Evolutionary conservation across 345 rosid species (phyloP).

Genomic region (Mallotus nudiflorus): DNA sequence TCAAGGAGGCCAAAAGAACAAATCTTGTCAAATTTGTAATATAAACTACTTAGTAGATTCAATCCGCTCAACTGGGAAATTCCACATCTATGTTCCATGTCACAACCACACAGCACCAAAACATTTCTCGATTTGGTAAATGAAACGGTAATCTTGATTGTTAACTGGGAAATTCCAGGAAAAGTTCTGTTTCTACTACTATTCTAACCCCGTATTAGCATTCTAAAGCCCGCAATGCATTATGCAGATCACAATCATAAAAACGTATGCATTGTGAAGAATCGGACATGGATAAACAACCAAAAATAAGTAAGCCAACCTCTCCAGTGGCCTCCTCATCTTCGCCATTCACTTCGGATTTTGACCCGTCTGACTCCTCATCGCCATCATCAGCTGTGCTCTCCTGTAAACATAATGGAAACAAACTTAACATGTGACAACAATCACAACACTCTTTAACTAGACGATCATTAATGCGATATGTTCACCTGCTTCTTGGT

Average conservation of each 20-base stretch:
- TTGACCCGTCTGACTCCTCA: slow-evolving; percentile 63
- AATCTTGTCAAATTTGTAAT: too few species aligned
- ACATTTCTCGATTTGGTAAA: too few species aligned
- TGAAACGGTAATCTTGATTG: too few species aligned
- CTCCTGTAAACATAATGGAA: slow-evolving; percentile 31
- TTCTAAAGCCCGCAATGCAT: not conserved
- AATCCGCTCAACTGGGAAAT: too few species aligned
- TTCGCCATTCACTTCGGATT: slow-evolving; percentile 69
- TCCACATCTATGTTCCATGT: too few species aligned
- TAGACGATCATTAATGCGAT: not conserved
- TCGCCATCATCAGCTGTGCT: slow-evolving; percentile 40
- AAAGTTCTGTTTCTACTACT: too few species aligned
- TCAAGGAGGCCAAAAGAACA: too few species aligned
- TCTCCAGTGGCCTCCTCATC: slow-evolving; percentile 55
- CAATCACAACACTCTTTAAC: not conserved
- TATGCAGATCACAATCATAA: not conserved
- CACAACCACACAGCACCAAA: too few species aligned
- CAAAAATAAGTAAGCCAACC: slow-evolving; percentile 25
- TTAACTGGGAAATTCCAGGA: too few species aligned
- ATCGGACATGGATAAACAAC: not conserved
- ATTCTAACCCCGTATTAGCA: too few species aligned
- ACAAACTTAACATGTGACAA: not conserved
- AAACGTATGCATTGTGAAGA: not conserved
- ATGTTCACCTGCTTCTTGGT: slow-evolving; percentile 67
- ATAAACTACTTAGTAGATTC: too few species aligned